Conservation (phyloP, 2,329 filamentous ascomycete genomes). For the Epichloe bromicola region DNA sequence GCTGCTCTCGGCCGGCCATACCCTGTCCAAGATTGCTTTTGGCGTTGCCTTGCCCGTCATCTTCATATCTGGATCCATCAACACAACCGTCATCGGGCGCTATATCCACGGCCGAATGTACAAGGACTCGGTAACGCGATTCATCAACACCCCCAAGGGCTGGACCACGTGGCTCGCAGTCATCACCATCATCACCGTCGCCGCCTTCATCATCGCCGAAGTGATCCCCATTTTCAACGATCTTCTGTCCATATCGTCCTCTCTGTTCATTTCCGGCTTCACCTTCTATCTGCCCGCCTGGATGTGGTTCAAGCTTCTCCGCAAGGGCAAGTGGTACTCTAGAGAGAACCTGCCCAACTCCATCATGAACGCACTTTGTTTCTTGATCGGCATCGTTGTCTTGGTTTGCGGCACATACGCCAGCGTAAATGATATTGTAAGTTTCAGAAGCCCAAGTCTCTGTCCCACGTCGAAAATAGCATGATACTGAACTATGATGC, state of each 20-base stretch:
- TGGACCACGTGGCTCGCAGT: slow-evolving; percentile 46
- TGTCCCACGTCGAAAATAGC: not conserved
- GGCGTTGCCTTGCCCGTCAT: slow-evolving; percentile 61
- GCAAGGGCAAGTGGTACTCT: slow-evolving; percentile 14
- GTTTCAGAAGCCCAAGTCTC: not conserved
- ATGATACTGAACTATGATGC: not conserved
- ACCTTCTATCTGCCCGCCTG: slow-evolving; percentile 25
- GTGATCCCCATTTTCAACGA: slow-evolving; percentile 60
- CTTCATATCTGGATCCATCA: slow-evolving; percentile 61
- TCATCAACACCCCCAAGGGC: slow-evolving; percentile 34
- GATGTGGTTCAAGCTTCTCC: slow-evolving; percentile 26
- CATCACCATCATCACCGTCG: slow-evolving; percentile 40
- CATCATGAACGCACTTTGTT: slow-evolving; percentile 13
- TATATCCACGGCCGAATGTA: slow-evolving; percentile 34
- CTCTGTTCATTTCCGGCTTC: slow-evolving; percentile 32
- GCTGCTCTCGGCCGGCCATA: slow-evolving; percentile 47
- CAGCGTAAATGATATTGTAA: slow-evolving; percentile 16
- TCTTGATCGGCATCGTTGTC: slow-evolving; percentile 14
- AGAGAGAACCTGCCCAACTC: slow-evolving; percentile 14
- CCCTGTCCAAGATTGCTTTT: slow-evolving; percentile 54
- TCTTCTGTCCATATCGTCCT: slow-evolving; percentile 39
- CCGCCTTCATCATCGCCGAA: slow-evolving; percentile 58
- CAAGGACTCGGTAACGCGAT: slow-evolving; percentile 29
- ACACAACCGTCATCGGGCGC: slow-evolving; percentile 35
- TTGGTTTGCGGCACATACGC: slow-evolving; percentile 15